Base-by-base conservation (phyloP, 2,329 filamentous ascomycete species). In the Sporothrix dimorphospora region DNA sequence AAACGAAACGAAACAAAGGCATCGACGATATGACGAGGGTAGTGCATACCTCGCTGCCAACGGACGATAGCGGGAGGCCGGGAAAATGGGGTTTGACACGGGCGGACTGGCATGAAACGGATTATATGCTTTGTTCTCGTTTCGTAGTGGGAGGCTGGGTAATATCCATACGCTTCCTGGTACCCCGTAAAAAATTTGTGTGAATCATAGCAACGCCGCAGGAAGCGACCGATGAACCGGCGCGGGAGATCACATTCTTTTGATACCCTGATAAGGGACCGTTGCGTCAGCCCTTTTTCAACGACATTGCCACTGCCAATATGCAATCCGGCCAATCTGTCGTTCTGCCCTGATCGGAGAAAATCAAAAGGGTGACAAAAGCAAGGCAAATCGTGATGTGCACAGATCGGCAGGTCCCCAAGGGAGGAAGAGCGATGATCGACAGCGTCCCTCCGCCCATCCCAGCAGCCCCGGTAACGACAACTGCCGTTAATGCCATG, bases 381-480 rank as follows among this genome's bases (percentile, higher is more conserved):
- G 24, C 24, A 49, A 30, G 24, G 47, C 66, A 69, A 55, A 69
- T 69, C 49, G 49, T 27, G 66, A 69, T 69, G 49, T 53, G 66
- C 66, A n/a, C 34, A 9, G 66, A 69, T 69, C 66, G 34, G 49
- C 49, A 69, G 47, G 45, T 40, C 65, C 47, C 42, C 24, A 34
- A 47, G 40, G 42, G 63, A 66, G 42, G 38, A 27, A 4, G 42
- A 11, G 42, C 14, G 24, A 30, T 6, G 47, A 68, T 68, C 65
- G 65, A 68, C 65, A 68, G 21, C 27, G 2, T 0, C 11, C 34
- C 12, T 11, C 21, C n/a, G 6, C 27, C 24, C 14, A 8, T 34
- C 24, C 21, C 21, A 27, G 12, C n/a, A n/a, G 38, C 38, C 34
- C 34, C 45, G 59, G 38, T 21, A 65, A 45, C 38, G 59, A 19